Evolutionary conservation across 1,284 basidiomycete species (phyloP).

Genomic region (Fistulinella cinereoalba): DNA sequence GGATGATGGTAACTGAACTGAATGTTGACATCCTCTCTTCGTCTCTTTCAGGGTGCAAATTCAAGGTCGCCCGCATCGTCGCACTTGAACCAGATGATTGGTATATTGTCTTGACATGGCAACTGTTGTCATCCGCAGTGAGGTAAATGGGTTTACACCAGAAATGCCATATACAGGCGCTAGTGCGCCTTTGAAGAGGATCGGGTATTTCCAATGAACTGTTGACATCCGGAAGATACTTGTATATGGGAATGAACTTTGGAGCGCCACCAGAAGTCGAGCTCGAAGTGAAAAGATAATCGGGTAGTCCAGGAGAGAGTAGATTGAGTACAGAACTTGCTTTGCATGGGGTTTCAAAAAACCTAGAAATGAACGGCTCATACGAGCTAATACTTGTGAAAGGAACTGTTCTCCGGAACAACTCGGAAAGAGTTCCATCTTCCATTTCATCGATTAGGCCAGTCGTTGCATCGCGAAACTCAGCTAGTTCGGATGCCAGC

Average conservation of each 20-base stretch:
- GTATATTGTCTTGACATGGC: background rate
- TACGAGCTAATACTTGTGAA: slow-evolving; percentile 13
- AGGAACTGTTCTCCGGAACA: background rate
- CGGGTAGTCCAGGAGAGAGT: background rate
- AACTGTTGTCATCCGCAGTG: background rate
- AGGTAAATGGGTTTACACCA: background rate
- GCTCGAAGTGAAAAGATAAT: background rate
- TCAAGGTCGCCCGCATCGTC: background rate
- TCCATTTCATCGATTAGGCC: background rate
- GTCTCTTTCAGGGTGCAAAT: background rate
- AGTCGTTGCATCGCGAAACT: slow-evolving; percentile 1
- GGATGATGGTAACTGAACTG: background rate
- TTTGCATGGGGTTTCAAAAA: slow-evolving; percentile 10
- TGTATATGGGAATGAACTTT: slow-evolving; percentile 9
- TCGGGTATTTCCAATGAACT: background rate
- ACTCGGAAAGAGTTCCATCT: background rate
- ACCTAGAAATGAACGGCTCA: slow-evolving; percentile 5
- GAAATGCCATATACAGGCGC: background rate
- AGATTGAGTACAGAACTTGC: slow-evolving; percentile 1
- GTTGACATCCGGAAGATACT: background rate
- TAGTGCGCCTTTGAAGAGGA: slow-evolving; percentile 1
- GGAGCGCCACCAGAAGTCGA: background rate
- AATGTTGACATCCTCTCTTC: background rate
- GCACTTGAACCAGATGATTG: background rate
- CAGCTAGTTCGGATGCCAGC: slow-evolving; percentile 3